A percentile compares a stretch with the other conserved stretches of the same genome.
Evolutionary conservation across 257 asterid species (phyloP).

Genomic region (Echium plantagineum): DNA sequence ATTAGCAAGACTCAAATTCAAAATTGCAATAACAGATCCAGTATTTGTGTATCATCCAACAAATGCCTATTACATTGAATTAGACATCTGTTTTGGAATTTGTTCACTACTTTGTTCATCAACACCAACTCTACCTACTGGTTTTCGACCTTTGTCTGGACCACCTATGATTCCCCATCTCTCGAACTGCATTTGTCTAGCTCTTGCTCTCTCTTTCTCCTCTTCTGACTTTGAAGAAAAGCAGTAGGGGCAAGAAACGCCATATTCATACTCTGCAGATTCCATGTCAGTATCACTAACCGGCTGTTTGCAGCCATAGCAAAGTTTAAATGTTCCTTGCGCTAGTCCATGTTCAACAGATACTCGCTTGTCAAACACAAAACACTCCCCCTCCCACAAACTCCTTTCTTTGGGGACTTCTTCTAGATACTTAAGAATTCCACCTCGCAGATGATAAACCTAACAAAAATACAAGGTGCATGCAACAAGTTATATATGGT

Average conservation of each 20-base stretch:
- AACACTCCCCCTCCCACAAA: conserved; percentile 96
- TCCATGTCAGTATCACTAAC: conserved; percentile 88
- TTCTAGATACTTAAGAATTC: conserved; percentile 87
- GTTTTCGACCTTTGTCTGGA: conserved; percentile 82
- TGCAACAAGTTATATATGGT: neutral
- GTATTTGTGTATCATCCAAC: neutral
- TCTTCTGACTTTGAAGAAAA: conserved; percentile 73
- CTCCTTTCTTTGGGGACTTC: conserved; percentile 73
- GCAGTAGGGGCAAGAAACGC: conserved; percentile 85
- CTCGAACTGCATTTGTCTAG: conserved; percentile 74
- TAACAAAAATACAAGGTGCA: conserved; percentile 16
- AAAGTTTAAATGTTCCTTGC: conserved; percentile 79
- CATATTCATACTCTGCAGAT: conserved; percentile 77
- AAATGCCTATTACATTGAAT: conserved; percentile 16
- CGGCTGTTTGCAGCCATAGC: conserved; percentile 94
- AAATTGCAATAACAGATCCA: too few species aligned
- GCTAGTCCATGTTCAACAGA: conserved; percentile 87
- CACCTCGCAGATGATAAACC: conserved; percentile 96
- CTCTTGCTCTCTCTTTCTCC: conserved; percentile 93
- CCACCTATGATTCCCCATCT: conserved; percentile 93
- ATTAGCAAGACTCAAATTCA: too few species aligned
- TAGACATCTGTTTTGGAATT: conserved; percentile 16
- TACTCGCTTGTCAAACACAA: conserved; percentile 89
- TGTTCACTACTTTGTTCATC: conserved; percentile 11
- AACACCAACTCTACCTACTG: conserved; percentile 16